Base-by-base conservation (phyloP, 108 stramenopile genomes). In the Mediolabrus comicus region DNA sequence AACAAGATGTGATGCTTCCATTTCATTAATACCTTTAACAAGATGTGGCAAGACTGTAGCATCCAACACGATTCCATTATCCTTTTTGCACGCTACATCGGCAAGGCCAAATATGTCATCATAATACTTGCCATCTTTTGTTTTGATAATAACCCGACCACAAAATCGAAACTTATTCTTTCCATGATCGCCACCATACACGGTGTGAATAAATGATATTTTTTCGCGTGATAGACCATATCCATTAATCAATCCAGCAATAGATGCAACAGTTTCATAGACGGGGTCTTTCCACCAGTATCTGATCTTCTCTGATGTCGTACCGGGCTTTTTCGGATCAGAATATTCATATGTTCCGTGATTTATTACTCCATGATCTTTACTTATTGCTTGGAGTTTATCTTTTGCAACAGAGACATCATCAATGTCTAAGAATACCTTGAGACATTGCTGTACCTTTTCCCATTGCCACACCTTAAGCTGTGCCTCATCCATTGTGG, bases 131-230 rank as follows among this genome's bases (percentile, higher is more conserved):
- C 39, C 39, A 27, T 25, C 10, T 24, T 41, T 63, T 43, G 49
- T 12, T 13, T 13, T 27, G 2, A 63, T 5, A 26, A 63, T 27
- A 6, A 63, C 12, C 35, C 49, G 43, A 24, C 43, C 24, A 2
- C 13, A 24, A 63, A 63, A 63, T 2, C 62, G 16, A 43, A 63
- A 63, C 43, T 63, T 63, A 26, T 29, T 29, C 27, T 63, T 63
- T 24, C 62, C 62, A n/a, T 63, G 62, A 26, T 63, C 62, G 27
- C 62, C 62, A 46, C 62, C 62, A 49, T 63, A 36, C 26, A 26
- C 43, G 11, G 19, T 43, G 16, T 63, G 36, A 8, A 63, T 63
- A 36, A 46, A 63, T 22, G 43, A 39, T 10, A 63, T 63, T 24
- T 63, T 22, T 11, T 25, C 19, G 14, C 27, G 63, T 51, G 11